These are phyloP conservation scores for Amaranthus palmeri DNA, from an alignment of 148 eudicot species.

Conservation along the genomic window DNA sequence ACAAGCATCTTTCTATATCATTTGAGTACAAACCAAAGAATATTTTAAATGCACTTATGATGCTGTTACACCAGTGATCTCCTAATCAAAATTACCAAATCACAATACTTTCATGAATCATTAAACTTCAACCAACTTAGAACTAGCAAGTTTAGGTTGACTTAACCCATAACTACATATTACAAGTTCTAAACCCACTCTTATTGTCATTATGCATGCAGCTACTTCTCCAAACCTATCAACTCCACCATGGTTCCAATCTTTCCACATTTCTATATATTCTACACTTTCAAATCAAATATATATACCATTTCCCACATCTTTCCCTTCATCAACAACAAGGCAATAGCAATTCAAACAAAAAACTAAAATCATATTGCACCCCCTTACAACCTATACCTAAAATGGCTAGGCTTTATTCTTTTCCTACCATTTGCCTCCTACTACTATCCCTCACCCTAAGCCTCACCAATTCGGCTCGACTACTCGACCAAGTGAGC, in stretches of 20 bases:
- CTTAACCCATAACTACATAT: no score
- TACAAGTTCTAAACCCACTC: no score
- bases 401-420: slow-evolving; percentile 35
- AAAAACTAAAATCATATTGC: neutral
- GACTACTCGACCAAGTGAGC: slow-evolving; percentile 48
- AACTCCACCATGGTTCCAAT: slow-evolving; percentile 25
- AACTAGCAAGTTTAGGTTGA: no score
- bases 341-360: neutral
- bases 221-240: slow-evolving; percentile 30
- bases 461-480: slow-evolving; percentile 42
- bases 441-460: slow-evolving; percentile 41
- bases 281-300: neutral
- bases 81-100: slow-evolving; percentile 10
- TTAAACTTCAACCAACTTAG: neutral
- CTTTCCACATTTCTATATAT: neutral
- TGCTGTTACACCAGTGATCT: neutral
- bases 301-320: slow-evolving; percentile 9
- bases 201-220: neutral
- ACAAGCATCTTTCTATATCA: no score
- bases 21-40: neutral
- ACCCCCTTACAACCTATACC: neutral
- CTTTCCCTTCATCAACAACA: slow-evolving; percentile 10
- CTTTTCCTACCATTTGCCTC: slow-evolving; percentile 35
- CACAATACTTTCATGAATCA: neutral
- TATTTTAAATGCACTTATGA: slow-evolving; percentile 14